Evolutionary conservation across 441 rosid species (phyloP).

Genomic region (Biscutella laevigata): DNA sequence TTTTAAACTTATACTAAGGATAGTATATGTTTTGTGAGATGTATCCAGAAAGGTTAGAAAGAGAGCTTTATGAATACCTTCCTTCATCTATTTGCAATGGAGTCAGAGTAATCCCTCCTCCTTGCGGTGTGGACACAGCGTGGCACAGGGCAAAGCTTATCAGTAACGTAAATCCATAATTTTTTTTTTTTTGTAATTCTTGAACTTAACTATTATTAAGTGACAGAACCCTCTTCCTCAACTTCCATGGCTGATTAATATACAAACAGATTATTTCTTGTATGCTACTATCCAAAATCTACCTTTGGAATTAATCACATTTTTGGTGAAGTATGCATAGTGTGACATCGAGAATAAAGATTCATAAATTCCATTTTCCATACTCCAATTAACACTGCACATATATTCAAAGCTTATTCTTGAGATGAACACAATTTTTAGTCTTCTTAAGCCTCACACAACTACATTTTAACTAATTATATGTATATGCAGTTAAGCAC

Average conservation of each 20-base stretch:
- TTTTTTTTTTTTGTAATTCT: background rate
- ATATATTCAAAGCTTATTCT: background rate
- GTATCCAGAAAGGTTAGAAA: constrained; percentile 70
- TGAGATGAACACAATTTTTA: background rate
- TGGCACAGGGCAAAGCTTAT: constrained; percentile 89
- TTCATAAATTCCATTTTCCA: background rate
- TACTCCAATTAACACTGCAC: background rate
- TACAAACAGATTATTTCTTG: background rate
- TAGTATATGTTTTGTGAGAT: constrained; percentile 12
- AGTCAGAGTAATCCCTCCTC: constrained; percentile 59
- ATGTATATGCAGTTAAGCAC: constrained; percentile 55
- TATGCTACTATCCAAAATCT: background rate
- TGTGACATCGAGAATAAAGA: background rate
- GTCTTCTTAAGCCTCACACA: background rate
- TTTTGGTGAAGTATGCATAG: background rate
- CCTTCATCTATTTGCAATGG: constrained; percentile 46
- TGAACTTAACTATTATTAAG: background rate
- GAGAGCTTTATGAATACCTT: constrained; percentile 52
- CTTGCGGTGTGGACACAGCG: constrained; percentile 58
- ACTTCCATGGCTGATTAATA: background rate
- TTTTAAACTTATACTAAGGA: background rate
- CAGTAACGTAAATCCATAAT: constrained; percentile 54
- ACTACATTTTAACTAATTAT: background rate
- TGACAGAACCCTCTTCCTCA: background rate
- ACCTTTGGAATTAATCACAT: background rate